Base-by-base conservation (phyloP, 2,329 filamentous ascomycete genomes). In the Botrytis porri region DNA sequence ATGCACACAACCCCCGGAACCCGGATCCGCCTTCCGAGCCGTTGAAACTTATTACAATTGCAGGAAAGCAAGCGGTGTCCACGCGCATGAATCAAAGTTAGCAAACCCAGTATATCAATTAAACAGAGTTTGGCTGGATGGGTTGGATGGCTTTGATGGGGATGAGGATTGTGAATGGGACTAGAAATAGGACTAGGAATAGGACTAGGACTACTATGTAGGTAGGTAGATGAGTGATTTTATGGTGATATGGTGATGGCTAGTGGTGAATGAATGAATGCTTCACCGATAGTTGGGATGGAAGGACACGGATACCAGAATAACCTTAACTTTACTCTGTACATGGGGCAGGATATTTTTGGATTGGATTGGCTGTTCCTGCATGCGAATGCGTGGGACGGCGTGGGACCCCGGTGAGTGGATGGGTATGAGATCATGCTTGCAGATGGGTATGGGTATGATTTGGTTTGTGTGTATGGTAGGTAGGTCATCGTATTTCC, bases 151-250 rank as follows among this genome's bases (percentile, higher is more conserved):
- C n/a, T n/a, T n/a, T n/a, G 20, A 45, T 45, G 43, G 2, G 43
- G 16, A 10, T 0, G 16, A 6, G 43, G 43, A 22, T 1, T 22
- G n/a, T n/a, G n/a, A n/a, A n/a, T n/a, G n/a, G n/a, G n/a, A n/a
- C n/a, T n/a, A n/a, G n/a, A n/a, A n/a, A n/a, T n/a, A n/a, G n/a
- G n/a, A n/a, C n/a, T n/a, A n/a, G n/a, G n/a, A n/a, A n/a, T n/a
- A n/a, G n/a, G n/a, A n/a, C n/a, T n/a, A n/a, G n/a, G n/a, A n/a
- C n/a, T n/a, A n/a, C n/a, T n/a, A n/a, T n/a, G n/a, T n/a, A n/a
- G n/a, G n/a, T n/a, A 22, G 43, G 43, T 16, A 10, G 43, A 10
- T 48, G 20, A 48, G 43, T 48, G 43, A 18, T 43, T 22, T 37
- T 8, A 37, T 37, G 37, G 37, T 37, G 37, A 37, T 22, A 37